Base-by-base conservation (phyloP, 164 flowering plant genomes). In the Litsea cubeba region DNA sequence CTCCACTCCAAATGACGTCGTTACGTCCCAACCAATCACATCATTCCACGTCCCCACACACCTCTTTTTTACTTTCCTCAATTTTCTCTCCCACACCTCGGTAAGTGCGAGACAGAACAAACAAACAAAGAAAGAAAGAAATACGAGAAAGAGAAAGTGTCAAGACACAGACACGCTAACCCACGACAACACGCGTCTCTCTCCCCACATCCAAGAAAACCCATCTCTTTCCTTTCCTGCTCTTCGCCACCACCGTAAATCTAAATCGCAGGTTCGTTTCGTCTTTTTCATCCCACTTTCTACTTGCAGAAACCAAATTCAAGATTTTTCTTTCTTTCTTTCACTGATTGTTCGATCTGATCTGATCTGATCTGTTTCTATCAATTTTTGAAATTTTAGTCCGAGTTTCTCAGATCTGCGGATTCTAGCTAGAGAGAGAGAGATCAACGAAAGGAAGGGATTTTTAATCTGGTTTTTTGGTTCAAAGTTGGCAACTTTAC, bases 161-260 rank as follows among this genome's bases (percentile, higher is more conserved):
- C 46, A 28, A 46, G n/a, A 46, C 32, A 3, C 17, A 67, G 0
- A 40, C 69, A 67, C 69, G 69, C 69, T 40, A 40, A 40, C 46
- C 46, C 46, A 40, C 2, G 10, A 40, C 46, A 5, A 14, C 54
- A 68, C 81, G 78, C 78, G 81, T 18, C 73, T 79, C 70, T 72
- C 68, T 50, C 77, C 46, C 46, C 46, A 40, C 11, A 40, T 8
- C 11, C 46, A 40, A 40, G 46, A 40, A 40, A 40, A 40, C 46
- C 46, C 32, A 69, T 30, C 35, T 63, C 1, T 15, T 15, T 54
- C n/a, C 28, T 22, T 14, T 63, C 30, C 60, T 26, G 50, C 49
- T 8, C 46, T 72, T 46, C 66, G 12, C 22, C 51, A 66, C 18
- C 71, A 49, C 46, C 66, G 46, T 8, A 30, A 30, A 3, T 30